phyloP scores from a whole-genome alignment of 306 rosid species.

The Oemleria cerasiformis region DNA sequence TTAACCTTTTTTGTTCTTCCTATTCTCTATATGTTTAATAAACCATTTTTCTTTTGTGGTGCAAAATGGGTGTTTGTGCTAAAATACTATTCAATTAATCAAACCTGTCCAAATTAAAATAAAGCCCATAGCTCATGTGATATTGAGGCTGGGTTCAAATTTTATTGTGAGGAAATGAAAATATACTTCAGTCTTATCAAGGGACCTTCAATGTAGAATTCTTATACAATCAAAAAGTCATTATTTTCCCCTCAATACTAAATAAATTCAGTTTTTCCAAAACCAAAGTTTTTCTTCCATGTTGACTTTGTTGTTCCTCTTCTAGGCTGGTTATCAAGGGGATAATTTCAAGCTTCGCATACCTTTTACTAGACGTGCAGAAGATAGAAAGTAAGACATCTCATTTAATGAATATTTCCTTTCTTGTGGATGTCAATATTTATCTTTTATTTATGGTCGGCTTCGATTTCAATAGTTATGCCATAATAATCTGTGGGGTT shows the following conservation, averaged over 20 bases:
- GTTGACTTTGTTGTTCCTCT: slow-evolving; percentile 8
- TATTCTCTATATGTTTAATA: slow-evolving; percentile 1
- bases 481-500: background rate
- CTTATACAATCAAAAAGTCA: background rate
- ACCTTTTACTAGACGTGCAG: slow-evolving; percentile 85
- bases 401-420: slow-evolving; percentile 14
- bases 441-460: slow-evolving; percentile 9
- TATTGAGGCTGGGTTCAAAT: background rate
- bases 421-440: slow-evolving; percentile 3
- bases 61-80: background rate
- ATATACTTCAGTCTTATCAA: background rate
- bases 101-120: background rate
- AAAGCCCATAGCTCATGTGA: background rate
- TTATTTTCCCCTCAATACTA: background rate
- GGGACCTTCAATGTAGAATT: background rate
- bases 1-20: background rate
- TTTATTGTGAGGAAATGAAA: background rate
- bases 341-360: slow-evolving; percentile 79
- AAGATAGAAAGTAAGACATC: slow-evolving; percentile 78
- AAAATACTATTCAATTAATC: background rate
- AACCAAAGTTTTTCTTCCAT: slow-evolving; percentile 7
- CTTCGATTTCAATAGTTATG: slow-evolving; percentile 3
- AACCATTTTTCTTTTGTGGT: background rate
- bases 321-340: slow-evolving; percentile 72
- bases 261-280: background rate